Conservation (phyloP, 306 rosid species). For the Quercus dentata region DNA sequence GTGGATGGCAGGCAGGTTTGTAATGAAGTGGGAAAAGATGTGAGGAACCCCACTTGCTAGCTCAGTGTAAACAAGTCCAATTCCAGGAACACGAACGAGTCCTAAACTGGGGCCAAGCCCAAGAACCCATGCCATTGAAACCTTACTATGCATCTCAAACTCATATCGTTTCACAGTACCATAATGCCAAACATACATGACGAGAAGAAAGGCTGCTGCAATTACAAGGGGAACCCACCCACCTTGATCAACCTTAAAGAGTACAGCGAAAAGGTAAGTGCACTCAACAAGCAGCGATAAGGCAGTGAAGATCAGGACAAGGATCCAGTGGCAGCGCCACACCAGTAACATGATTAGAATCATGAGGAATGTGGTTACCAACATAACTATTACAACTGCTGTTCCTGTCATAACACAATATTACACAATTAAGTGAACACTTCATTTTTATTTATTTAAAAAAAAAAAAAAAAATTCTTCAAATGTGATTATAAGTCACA, state of each 20-base stretch:
- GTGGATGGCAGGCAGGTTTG: slow-evolving; percentile 61
- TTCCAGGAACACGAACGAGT: slow-evolving; percentile 59
- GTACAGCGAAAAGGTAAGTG: slow-evolving; percentile 52
- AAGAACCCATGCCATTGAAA: slow-evolving; percentile 64
- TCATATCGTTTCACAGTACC: slow-evolving; percentile 49
- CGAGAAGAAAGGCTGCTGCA: slow-evolving; percentile 39
- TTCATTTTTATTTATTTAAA: background rate
- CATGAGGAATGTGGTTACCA: slow-evolving; percentile 56
- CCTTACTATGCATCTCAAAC: slow-evolving; percentile 55
- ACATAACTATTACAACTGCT: slow-evolving; percentile 53
- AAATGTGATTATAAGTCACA: background rate
- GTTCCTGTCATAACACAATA: slow-evolving; percentile 35
- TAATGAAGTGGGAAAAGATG: slow-evolving; percentile 63
- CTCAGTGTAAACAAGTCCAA: slow-evolving; percentile 63
- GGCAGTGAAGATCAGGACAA: slow-evolving; percentile 39
- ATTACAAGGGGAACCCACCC: slow-evolving; percentile 60
- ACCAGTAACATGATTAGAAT: slow-evolving; percentile 51
- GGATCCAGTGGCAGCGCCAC: slow-evolving; percentile 59
- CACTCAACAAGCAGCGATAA: slow-evolving; percentile 46
- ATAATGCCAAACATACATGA: slow-evolving; percentile 60
- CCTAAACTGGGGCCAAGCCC: slow-evolving; percentile 66
- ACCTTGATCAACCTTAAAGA: slow-evolving; percentile 50
- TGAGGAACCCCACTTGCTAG: slow-evolving; percentile 65
- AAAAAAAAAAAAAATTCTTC: background rate
- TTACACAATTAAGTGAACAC: background rate